Evolutionary conservation across 345 rosid species (phyloP).

Genomic region (Populus simonii): DNA sequence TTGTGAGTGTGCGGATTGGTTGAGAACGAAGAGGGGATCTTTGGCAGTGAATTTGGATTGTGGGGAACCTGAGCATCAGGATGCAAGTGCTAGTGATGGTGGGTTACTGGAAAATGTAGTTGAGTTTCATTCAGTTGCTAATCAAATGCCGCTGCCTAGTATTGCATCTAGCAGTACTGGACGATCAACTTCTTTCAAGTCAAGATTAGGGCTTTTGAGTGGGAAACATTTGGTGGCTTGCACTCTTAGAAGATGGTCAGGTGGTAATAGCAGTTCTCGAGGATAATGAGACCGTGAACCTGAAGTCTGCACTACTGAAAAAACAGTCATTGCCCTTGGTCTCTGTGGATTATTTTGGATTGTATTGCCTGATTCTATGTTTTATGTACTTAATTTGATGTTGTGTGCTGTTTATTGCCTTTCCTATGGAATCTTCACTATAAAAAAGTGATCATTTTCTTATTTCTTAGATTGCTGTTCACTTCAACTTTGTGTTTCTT

Average conservation of each 20-base stretch:
- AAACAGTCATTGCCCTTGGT: constrained; percentile 9
- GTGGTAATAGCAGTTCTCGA: constrained; percentile 46
- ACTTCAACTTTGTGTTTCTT: neutral
- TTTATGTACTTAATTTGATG: constrained; percentile 26
- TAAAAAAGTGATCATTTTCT: constrained; percentile 11
- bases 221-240: constrained; percentile 77
- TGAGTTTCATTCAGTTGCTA: constrained; percentile 41
- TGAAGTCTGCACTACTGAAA: constrained; percentile 3
- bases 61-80: constrained; percentile 46
- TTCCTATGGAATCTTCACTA: constrained; percentile 28
- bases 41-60: constrained; percentile 60
- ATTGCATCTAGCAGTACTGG: constrained; percentile 41
- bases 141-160: constrained; percentile 34
- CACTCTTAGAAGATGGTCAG: constrained; percentile 62
- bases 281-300: constrained; percentile 20
- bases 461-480: neutral
- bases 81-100: constrained; percentile 53
- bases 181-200: constrained; percentile 59
- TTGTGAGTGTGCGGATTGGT: constrained; percentile 44
- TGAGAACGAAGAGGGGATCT: constrained; percentile 43
- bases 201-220: constrained; percentile 57
- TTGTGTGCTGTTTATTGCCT: constrained; percentile 33
- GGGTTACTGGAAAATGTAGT: constrained; percentile 46
- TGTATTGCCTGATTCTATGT: constrained; percentile 22
- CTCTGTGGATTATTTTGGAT: constrained; percentile 26